A percentile compares a stretch with the other conserved stretches of the same genome.
These are phyloP conservation scores for Drechslerella coelobrocha DNA, from an alignment of 2,329 filamentous ascomycete species.

Conservation along the genomic window DNA sequence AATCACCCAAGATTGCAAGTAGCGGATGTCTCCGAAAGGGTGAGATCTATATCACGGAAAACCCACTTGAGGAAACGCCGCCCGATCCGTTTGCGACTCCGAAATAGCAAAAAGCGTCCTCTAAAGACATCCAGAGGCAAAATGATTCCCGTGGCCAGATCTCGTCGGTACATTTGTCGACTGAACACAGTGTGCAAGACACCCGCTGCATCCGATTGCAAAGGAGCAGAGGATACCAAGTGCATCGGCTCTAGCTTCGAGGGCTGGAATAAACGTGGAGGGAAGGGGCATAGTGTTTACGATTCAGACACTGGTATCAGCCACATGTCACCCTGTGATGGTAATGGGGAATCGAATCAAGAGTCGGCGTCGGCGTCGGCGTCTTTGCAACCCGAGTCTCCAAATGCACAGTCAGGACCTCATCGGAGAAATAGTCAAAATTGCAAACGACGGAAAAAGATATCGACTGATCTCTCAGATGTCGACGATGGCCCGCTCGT, in stretches of 20 bases:
- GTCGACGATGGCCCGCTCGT: constrained; percentile 23
- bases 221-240: too few species aligned
- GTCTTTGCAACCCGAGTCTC: constrained; percentile 10
- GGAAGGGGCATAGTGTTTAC: too few species aligned
- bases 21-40: not conserved
- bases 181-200: constrained; percentile 26
- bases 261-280: too few species aligned
- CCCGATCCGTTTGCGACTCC: constrained; percentile 23
- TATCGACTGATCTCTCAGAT: constrained; percentile 32
- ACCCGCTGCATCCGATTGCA: too few species aligned
- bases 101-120: constrained; percentile 16
- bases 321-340: not conserved
- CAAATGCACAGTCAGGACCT: not conserved
- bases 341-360: not conserved
- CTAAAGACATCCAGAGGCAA: constrained; percentile 16
- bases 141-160: constrained; percentile 18
- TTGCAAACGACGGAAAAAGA: constrained; percentile 36
- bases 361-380: not conserved
- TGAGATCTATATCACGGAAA: constrained; percentile 10
- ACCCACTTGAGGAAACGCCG: constrained; percentile 18
- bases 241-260: too few species aligned
- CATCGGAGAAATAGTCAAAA: constrained; percentile 20
- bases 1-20: constrained; percentile 1
- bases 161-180: constrained; percentile 24
- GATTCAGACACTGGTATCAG: not conserved